Evolutionary conservation across 148 eudicot species (phyloP).

Genomic region (Dianthus caryophyllus): DNA sequence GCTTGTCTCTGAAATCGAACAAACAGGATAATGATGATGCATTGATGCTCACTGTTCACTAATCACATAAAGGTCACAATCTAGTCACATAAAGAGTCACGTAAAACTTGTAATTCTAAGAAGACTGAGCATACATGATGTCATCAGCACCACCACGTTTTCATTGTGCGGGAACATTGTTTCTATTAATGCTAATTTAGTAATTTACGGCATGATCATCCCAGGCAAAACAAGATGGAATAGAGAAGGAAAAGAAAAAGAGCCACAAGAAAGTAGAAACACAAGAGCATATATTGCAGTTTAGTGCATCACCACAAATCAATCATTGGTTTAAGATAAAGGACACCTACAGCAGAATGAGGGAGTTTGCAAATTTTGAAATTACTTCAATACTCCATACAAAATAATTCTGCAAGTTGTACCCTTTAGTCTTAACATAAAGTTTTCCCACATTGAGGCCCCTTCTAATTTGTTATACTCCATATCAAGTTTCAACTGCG

Average conservation of each 20-base stretch:
- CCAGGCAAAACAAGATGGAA: background rate
- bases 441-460: no score
- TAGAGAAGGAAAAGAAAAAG: background rate
- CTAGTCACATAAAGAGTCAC: background rate
- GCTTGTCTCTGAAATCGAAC: constrained; percentile 58
- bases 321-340: background rate
- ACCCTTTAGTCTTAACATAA: background rate
- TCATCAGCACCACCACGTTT: background rate
- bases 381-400: no score
- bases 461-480: background rate
- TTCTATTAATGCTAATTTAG: background rate
- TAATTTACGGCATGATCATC: background rate
- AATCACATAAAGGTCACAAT: no score
- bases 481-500: background rate
- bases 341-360: background rate
- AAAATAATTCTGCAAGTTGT: background rate
- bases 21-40: constrained; percentile 6
- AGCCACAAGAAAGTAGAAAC: background rate
- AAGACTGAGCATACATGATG: no score
- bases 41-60: no score
- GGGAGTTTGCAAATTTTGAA: background rate
- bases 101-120: background rate
- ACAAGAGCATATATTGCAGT: background rate
- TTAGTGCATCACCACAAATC: background rate
- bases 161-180: background rate